Conservation (phyloP, 139 green algal species). For the Picochlorum sp. region DNA sequence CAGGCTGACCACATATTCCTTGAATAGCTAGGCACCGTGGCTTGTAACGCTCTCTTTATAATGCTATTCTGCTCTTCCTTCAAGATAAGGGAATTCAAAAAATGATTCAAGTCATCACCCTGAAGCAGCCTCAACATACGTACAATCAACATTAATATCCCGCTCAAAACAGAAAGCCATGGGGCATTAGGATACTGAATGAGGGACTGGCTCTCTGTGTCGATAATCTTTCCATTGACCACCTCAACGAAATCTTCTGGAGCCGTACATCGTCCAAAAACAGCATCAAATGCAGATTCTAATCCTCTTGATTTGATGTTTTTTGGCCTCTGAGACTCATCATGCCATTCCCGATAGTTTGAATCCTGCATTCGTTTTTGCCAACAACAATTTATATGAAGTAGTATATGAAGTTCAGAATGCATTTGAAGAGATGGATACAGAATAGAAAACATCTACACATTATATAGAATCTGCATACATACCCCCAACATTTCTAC, state of each 20-base stretch:
- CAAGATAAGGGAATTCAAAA: too few relatives aligned
- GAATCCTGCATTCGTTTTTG: constrained; percentile 6
- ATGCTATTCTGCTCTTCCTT: too few relatives aligned
- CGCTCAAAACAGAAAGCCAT: neutral
- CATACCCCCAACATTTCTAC: constrained; percentile 21
- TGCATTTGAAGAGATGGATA: too few relatives aligned
- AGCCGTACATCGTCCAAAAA: neutral
- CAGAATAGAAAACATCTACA: neutral
- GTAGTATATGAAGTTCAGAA: neutral
- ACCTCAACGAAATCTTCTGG: neutral
- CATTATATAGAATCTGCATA: neutral
- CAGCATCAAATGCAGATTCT: constrained; percentile 16
- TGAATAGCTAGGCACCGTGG: too few relatives aligned
- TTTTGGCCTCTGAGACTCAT: constrained; percentile 7
- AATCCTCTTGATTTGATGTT: neutral
- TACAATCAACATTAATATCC: neutral
- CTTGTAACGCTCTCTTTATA: too few relatives aligned
- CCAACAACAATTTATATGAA: neutral
- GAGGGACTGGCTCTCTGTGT: neutral
- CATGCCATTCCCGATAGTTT: constrained; percentile 23
- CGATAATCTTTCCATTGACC: neutral
- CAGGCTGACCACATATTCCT: too few relatives aligned
- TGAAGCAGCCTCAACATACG: too few relatives aligned
- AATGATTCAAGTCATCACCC: too few relatives aligned
- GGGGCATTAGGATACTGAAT: neutral